A percentile compares a stretch with the other conserved stretches of the same genome.
These are phyloP conservation scores for Ophiostoma tasmaniense DNA, from an alignment of 2,329 filamentous ascomycete species.

Conservation along the genomic window DNA sequence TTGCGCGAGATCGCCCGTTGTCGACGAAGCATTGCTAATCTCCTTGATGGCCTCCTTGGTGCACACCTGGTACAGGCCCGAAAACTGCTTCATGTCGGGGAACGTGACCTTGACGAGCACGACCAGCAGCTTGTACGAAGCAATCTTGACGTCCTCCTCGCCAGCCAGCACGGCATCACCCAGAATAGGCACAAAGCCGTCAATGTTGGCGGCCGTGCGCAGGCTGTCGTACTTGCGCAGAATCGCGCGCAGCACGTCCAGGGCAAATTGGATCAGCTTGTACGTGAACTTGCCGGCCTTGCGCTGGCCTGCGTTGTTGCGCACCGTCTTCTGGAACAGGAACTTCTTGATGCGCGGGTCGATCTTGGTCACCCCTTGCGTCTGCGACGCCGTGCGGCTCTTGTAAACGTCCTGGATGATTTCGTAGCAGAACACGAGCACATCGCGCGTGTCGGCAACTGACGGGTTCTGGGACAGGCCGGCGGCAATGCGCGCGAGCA, in stretches of 20 bases:
- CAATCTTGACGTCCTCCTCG: constrained; percentile 88
- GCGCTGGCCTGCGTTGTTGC: constrained; percentile 58
- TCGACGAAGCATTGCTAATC: constrained; percentile 68
- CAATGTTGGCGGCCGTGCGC: constrained; percentile 68
- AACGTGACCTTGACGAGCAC: constrained; percentile 80
- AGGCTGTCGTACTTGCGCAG: constrained; percentile 77
- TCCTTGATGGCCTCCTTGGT: constrained; percentile 76
- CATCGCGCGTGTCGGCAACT: constrained; percentile 62
- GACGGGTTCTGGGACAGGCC: constrained; percentile 77
- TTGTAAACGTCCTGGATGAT: constrained; percentile 81
- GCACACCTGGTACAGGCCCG: constrained; percentile 62
- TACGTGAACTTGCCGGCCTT: constrained; percentile 71
- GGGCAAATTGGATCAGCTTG: constrained; percentile 79
- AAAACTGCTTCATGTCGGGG: constrained; percentile 47
- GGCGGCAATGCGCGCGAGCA: constrained; percentile 72
- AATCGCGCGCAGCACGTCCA: constrained; percentile 80
- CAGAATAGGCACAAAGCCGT: constrained; percentile 79
- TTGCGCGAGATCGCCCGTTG: constrained; percentile 75
- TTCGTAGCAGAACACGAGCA: constrained; percentile 92
- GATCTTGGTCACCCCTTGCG: constrained; percentile 17
- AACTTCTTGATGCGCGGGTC: constrained; percentile 62
- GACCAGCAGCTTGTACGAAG: constrained; percentile 75
- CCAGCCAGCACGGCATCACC: constrained; percentile 76
- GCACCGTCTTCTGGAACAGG: constrained; percentile 69
- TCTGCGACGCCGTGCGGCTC: constrained; percentile 34